Evolutionary conservation across 352 stramenopile species (phyloP).

Genomic region (Globisporangium parvum): DNA sequence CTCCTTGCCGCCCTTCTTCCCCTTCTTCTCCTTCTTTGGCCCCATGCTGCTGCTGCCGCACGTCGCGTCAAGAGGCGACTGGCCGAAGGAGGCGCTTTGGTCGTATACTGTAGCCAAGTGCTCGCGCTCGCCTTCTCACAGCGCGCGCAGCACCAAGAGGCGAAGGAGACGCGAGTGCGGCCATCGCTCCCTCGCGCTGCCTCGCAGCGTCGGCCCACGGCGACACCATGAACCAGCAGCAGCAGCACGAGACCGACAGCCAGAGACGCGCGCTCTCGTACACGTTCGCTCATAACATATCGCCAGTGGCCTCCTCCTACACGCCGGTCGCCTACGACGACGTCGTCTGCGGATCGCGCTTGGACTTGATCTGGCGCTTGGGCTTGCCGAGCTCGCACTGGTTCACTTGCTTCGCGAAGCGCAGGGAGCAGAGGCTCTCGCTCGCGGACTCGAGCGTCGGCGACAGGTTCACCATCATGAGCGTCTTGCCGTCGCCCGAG

Average conservation of each 20-base stretch:
- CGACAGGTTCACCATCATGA: slow-evolving; percentile 99
- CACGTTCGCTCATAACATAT: background rate
- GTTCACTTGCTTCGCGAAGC: slow-evolving; percentile 96
- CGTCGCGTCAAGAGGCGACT: too few relatives aligned
- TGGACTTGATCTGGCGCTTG: slow-evolving; percentile 87
- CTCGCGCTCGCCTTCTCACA: too few relatives aligned
- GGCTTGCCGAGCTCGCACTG: slow-evolving; percentile 96
- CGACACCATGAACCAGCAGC: too few relatives aligned
- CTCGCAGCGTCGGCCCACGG: too few relatives aligned
- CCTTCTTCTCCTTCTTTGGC: slow-evolving; percentile 75
- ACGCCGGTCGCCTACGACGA: slow-evolving; percentile 4
- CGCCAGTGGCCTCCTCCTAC: background rate
- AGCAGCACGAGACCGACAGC: too few relatives aligned
- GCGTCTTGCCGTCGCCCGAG: slow-evolving; percentile 97
- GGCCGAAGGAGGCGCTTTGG: too few relatives aligned
- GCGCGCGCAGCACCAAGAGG: too few relatives aligned
- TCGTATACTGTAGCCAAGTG: too few relatives aligned
- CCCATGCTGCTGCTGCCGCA: slow-evolving; percentile 24
- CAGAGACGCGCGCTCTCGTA: too few relatives aligned
- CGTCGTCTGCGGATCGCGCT: slow-evolving; percentile 26
- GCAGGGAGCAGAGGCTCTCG: slow-evolving; percentile 97
- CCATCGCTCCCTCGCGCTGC: too few relatives aligned
- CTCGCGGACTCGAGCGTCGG: slow-evolving; percentile 92
- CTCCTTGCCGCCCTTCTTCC: slow-evolving; percentile 55
- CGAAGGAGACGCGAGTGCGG: too few relatives aligned